Percentiles rank a stretch among this genome's conserved stretches.
Conservation (phyloP, 148 eudicot genomes). For the Rhododendron henanense region DNA sequence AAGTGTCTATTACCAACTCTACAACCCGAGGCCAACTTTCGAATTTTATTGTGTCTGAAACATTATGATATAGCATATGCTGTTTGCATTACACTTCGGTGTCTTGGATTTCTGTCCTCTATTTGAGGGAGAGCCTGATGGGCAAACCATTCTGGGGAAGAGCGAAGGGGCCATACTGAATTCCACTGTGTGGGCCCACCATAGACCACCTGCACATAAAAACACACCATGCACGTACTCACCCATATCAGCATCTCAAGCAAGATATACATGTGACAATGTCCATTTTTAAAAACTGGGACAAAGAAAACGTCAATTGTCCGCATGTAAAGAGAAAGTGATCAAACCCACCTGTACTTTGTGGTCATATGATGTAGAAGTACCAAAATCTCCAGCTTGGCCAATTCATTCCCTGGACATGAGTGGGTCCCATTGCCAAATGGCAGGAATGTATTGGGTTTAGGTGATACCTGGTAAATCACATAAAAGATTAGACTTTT, state of each 20-base stretch:
- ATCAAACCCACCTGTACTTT: constrained; percentile 49
- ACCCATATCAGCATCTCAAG: constrained; percentile 1
- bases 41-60: too few species aligned
- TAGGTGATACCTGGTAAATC: constrained; percentile 52
- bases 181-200: constrained; percentile 53
- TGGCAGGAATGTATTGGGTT: constrained; percentile 70
- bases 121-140: constrained; percentile 34
- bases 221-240: not conserved
- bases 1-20: not conserved
- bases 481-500: not conserved
- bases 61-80: too few species aligned
- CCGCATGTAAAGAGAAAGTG: not conserved
- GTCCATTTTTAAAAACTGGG: constrained; percentile 21
- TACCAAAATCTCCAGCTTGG: constrained; percentile 60
- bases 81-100: too few species aligned
- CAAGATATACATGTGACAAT: not conserved
- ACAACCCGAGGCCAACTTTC: too few species aligned
- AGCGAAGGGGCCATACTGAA: constrained; percentile 70
- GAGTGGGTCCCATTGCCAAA: constrained; percentile 75
- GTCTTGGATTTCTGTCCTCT: not conserved
- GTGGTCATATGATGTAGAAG: constrained; percentile 67
- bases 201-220: constrained; percentile 48
- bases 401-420: constrained; percentile 76
- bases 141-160: constrained; percentile 76
- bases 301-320: not conserved